phyloP scores from a whole-genome alignment of 2,329 filamentous ascomycete genomes.

The Byssothecium circinans region DNA sequence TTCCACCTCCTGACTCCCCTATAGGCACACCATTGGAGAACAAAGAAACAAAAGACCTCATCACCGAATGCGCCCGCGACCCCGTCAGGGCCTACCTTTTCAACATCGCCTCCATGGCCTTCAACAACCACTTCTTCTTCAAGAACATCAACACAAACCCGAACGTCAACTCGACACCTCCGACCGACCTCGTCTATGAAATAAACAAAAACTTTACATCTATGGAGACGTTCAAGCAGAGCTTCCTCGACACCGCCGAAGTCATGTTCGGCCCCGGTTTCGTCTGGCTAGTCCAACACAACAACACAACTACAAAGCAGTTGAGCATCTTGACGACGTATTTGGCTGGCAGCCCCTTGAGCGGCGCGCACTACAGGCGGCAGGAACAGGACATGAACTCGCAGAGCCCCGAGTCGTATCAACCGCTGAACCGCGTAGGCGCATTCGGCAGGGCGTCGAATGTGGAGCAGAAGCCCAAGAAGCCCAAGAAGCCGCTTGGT shows the following conservation, averaged over 20 bases:
- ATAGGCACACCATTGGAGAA: slow-evolving; percentile 67
- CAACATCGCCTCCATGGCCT: slow-evolving; percentile 95
- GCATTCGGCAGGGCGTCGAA: slow-evolving; percentile 39
- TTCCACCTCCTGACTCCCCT: neutral
- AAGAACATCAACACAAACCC: slow-evolving; percentile 50
- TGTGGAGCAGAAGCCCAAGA: slow-evolving; percentile 28
- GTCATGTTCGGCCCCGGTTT: slow-evolving; percentile 97
- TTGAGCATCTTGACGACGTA: slow-evolving; percentile 82
- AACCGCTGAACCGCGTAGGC: slow-evolving; percentile 44
- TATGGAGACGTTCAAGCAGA: slow-evolving; percentile 76
- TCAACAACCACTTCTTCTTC: slow-evolving; percentile 91
- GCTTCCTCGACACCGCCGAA: slow-evolving; percentile 77
- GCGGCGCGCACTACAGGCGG: slow-evolving; percentile 78
- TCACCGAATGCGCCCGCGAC: slow-evolving; percentile 76
- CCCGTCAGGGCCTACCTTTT: slow-evolving; percentile 77
- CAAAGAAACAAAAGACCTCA: slow-evolving; percentile 65
- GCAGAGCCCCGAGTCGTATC: slow-evolving; percentile 36
- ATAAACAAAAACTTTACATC: slow-evolving; percentile 77
- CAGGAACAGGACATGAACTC: slow-evolving; percentile 72
- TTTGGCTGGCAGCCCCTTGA: slow-evolving; percentile 85
- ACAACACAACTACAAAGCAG: slow-evolving; percentile 49
- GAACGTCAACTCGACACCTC: slow-evolving; percentile 25
- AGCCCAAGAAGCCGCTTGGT: slow-evolving; percentile 59
- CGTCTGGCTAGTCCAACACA: slow-evolving; percentile 79
- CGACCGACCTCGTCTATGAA: slow-evolving; percentile 57